These are phyloP conservation scores for Schizopora paradoxa DNA, from an alignment of 1,284 basidiomycete species.

Conservation along the genomic window DNA sequence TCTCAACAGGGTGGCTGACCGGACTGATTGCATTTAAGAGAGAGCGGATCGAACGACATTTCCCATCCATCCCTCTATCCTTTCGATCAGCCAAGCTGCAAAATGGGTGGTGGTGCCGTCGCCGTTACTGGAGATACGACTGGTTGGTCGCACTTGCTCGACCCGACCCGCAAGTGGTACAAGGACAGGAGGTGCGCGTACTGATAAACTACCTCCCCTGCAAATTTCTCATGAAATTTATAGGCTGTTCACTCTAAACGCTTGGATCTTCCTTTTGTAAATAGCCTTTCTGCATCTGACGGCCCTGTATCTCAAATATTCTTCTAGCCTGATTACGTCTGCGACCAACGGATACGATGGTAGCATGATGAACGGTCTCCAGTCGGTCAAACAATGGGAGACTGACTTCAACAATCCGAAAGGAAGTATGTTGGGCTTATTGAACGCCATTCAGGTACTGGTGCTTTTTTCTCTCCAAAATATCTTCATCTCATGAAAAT, in stretches of 20 bases:
- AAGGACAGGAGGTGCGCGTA: slow-evolving; percentile 57
- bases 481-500: neutral
- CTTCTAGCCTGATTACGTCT: slow-evolving; percentile 60
- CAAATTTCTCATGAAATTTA: slow-evolving; percentile 9
- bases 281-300: slow-evolving; percentile 22
- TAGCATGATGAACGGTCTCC: slow-evolving; percentile 74
- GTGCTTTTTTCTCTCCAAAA: neutral
- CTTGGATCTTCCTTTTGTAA: slow-evolving; percentile 63
- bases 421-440: slow-evolving; percentile 56
- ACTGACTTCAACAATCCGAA: slow-evolving; percentile 50
- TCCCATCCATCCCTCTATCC: too few species aligned
- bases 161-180: slow-evolving; percentile 65
- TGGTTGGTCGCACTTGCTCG: slow-evolving; percentile 50
- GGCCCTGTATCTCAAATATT: slow-evolving; percentile 3
- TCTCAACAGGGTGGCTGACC: too few species aligned
- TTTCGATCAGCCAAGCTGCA: too few species aligned
- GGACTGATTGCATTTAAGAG: too few species aligned
- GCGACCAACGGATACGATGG: slow-evolving; percentile 76
- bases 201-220: neutral
- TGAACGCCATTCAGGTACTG: slow-evolving; percentile 71
- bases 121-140: slow-evolving; percentile 27
- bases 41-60: too few species aligned
- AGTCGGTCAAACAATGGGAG: slow-evolving; percentile 58
- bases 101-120: slow-evolving; percentile 47
- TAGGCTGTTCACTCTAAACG: slow-evolving; percentile 58